phyloP scores from a whole-genome alignment of 2,329 filamentous ascomycete species.

The Didymosphaeria variabile region DNA sequence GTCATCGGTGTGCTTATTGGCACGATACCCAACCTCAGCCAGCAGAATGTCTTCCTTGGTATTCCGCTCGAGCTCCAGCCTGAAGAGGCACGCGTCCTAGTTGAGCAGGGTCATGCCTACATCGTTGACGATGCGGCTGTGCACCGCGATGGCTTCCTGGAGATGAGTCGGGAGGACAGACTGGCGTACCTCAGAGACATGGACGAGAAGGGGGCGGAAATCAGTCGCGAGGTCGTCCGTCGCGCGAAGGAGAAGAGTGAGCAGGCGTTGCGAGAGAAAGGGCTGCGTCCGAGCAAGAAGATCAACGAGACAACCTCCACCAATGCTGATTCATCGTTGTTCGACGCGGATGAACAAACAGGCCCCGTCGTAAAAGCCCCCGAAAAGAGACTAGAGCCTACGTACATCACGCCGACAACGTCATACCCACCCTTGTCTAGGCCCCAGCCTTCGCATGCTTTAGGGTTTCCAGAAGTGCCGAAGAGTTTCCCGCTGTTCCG shows the following conservation, averaged over 20 bases:
- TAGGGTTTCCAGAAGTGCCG: conserved; percentile 47
- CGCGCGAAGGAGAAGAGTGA: conserved; percentile 61
- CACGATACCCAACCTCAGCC: conserved; percentile 88
- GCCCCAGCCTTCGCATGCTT: conserved; percentile 23
- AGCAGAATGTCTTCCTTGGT: conserved; percentile 93
- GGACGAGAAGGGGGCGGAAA: conserved; percentile 63
- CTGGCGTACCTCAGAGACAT: conserved; percentile 68
- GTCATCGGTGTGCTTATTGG: conserved; percentile 88
- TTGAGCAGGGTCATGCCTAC: conserved; percentile 78
- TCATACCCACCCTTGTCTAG: conserved; percentile 52
- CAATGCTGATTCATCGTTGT: conserved; percentile 28
- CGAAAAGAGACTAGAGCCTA: conserved; percentile 32
- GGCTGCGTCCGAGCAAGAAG: conserved; percentile 34
- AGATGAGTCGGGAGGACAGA: conserved; percentile 66
- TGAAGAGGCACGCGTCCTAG: conserved; percentile 84
- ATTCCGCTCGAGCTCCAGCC: conserved; percentile 89
- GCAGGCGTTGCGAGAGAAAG: conserved; percentile 60
- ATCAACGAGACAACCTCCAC: neutral
- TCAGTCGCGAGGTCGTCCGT: conserved; percentile 56
- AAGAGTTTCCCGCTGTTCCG: conserved; percentile 76
- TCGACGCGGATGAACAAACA: conserved; percentile 31
- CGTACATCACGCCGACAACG: conserved; percentile 56
- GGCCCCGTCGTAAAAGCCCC: conserved; percentile 20
- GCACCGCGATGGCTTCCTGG: conserved; percentile 72
- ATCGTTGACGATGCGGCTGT: conserved; percentile 80